Evolutionary conservation across 192 early-diverging fungal genomes (phyloP).

Genomic region (Rhizoclosmatium sp.): DNA sequence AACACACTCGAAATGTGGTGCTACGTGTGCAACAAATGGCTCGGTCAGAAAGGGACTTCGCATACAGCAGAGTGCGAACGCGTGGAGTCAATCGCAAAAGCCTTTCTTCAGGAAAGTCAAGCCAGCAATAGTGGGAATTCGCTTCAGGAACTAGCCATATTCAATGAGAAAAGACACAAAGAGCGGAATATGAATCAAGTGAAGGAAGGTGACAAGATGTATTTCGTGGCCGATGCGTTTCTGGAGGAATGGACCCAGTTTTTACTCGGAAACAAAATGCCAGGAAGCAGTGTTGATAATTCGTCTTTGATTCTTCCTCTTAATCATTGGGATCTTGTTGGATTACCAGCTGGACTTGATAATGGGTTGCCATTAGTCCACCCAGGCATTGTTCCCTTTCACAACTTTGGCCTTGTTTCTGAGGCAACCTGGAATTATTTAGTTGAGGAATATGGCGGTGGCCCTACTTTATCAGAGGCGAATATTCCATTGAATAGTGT

Average conservation of each 20-base stretch:
- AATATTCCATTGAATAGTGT: slow-evolving; percentile 2
- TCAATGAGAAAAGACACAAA: slow-evolving; percentile 11
- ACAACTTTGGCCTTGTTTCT: slow-evolving; percentile 26
- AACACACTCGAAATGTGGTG: slow-evolving; percentile 36
- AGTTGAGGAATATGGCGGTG: slow-evolving; percentile 20
- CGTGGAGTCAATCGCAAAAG: not conserved
- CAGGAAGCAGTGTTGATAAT: slow-evolving; percentile 8
- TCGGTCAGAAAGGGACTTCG: slow-evolving; percentile 3
- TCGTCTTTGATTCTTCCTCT: not conserved
- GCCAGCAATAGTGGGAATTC: not conserved
- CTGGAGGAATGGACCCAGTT: slow-evolving; percentile 20
- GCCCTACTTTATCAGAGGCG: slow-evolving; percentile 17
- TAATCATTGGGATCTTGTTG: slow-evolving; percentile 27
- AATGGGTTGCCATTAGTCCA: slow-evolving; percentile 16
- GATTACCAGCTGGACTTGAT: slow-evolving; percentile 8
- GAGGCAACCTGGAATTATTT: slow-evolving; percentile 21
- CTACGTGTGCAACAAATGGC: slow-evolving; percentile 31
- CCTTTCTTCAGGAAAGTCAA: not conserved
- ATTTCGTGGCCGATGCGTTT: slow-evolving; percentile 23
- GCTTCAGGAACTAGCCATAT: slow-evolving; percentile 1
- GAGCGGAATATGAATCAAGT: slow-evolving; percentile 27
- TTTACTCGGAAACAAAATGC: slow-evolving; percentile 31
- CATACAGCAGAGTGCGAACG: not conserved
- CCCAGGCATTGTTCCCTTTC: slow-evolving; percentile 16
- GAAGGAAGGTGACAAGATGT: slow-evolving; percentile 12